phyloP scores from a whole-genome alignment of 73 alveolate species.

The Uronychia binucleata region DNA sequence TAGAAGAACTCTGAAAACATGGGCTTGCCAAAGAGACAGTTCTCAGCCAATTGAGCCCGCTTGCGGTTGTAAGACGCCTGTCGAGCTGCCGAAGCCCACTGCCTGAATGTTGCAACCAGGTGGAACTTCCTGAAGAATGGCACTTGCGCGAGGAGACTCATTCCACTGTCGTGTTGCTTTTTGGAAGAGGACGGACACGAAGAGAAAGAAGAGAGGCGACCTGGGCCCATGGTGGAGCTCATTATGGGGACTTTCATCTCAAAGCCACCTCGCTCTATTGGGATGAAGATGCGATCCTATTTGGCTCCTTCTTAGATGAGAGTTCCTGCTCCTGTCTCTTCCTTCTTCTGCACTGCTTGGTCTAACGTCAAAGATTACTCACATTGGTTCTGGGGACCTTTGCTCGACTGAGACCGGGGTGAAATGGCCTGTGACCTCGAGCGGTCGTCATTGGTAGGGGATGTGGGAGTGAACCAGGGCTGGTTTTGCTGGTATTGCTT shows the following conservation, averaged over 20 bases:
- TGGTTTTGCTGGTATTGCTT: background rate
- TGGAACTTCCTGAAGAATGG: slow-evolving; percentile 8
- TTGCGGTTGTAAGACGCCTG: background rate
- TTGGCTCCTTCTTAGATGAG: background rate
- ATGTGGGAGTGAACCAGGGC: background rate
- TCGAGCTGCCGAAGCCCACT: slow-evolving; percentile 7
- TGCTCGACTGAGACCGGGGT: background rate
- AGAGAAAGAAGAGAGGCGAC: background rate
- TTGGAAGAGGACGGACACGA: background rate
- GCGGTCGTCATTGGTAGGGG: background rate
- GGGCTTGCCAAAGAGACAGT: slow-evolving; percentile 9
- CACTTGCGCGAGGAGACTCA: background rate
- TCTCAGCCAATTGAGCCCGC: slow-evolving; percentile 9
- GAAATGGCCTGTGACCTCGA: background rate
- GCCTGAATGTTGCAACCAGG: background rate
- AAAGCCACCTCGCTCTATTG: background rate
- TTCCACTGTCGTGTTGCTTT: background rate
- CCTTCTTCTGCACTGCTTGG: background rate
- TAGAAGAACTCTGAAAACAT: background rate
- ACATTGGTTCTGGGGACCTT: background rate
- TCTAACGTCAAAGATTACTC: too few relatives aligned
- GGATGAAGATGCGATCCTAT: background rate
- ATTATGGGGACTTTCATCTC: background rate
- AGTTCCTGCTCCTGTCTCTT: background rate
- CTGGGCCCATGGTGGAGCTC: slow-evolving; percentile 2